Conservation (phyloP, 305 asterid genomes). For the Stenogyne calaminthoides region DNA sequence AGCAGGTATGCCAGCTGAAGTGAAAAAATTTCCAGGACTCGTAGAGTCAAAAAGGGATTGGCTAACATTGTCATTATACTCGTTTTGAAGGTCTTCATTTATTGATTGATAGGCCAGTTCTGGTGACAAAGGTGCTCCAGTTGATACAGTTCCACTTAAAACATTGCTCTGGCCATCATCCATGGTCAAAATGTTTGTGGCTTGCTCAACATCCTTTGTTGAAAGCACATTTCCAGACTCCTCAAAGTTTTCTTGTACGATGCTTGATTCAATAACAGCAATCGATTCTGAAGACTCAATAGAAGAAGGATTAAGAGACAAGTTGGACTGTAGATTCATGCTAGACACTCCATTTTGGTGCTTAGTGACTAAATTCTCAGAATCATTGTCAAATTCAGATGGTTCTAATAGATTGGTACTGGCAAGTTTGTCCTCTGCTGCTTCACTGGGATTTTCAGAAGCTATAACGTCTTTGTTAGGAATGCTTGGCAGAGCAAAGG, state of each 20-base stretch:
- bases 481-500: constrained; percentile 39
- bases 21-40: constrained; percentile 55
- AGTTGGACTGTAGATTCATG: constrained; percentile 36
- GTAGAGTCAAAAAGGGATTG: constrained; percentile 45
- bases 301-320: constrained; percentile 40
- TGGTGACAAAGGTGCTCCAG: constrained; percentile 37
- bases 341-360: constrained; percentile 38
- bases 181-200: constrained; percentile 21
- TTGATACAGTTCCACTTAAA: constrained; percentile 36
- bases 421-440: constrained; percentile 36
- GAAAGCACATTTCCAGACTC: constrained; percentile 45
- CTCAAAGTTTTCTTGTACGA: constrained; percentile 33
- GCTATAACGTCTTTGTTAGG: constrained; percentile 29
- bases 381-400: constrained; percentile 40
- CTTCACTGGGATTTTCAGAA: constrained; percentile 40
- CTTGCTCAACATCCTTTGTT: constrained; percentile 30
- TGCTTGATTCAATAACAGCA: constrained; percentile 45
- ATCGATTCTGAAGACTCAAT: constrained; percentile 45
- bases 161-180: constrained; percentile 22
- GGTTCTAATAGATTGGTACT: constrained; percentile 37
- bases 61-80: constrained; percentile 40
- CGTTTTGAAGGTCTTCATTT: constrained; percentile 49
- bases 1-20: constrained; percentile 92
- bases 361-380: constrained; percentile 37
- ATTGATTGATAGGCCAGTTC: constrained; percentile 42